A percentile compares a stretch with the other conserved stretches of the same genome.
phyloP scores from a whole-genome alignment of 306 rosid genomes.

The Sphenostylis stenocarpa region DNA sequence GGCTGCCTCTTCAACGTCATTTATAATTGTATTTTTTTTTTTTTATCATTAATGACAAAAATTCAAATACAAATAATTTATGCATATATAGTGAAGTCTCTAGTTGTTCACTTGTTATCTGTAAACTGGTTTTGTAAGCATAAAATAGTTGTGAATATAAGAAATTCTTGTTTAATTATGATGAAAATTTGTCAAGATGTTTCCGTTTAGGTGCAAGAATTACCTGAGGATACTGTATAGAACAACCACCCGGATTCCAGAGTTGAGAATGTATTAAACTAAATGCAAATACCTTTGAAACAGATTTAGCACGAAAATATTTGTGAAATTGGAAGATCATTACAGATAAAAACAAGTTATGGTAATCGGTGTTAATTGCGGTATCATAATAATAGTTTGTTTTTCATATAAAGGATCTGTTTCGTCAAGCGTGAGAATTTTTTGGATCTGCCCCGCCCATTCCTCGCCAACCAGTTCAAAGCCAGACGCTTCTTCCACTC shows the following conservation, averaged over 20 bases:
- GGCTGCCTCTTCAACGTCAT: no score
- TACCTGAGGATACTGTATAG: not conserved
- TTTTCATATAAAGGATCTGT: no score
- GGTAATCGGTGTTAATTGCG: no score
- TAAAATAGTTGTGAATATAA: not conserved
- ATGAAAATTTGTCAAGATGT: not conserved
- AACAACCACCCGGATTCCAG: not conserved
- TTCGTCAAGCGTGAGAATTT: no score
- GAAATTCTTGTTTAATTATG: not conserved
- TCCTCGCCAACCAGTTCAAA: no score
- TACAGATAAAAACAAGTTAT: no score
- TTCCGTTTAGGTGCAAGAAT: not conserved
- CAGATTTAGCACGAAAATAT: no score
- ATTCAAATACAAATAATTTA: not conserved
- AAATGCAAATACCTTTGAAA: not conserved
- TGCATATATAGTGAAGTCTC: not conserved
- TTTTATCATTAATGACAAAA: not conserved
- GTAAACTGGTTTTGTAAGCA: not conserved
- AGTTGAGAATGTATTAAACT: not conserved
- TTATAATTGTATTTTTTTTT: no score
- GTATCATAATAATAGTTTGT: no score
- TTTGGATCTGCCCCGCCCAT: no score
- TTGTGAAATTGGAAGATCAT: no score
- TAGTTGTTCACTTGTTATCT: not conserved
- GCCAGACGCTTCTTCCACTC: no score